These are phyloP conservation scores for Alternaria sp. DNA, from an alignment of 2,329 filamentous ascomycete genomes.

Conservation along the genomic window DNA sequence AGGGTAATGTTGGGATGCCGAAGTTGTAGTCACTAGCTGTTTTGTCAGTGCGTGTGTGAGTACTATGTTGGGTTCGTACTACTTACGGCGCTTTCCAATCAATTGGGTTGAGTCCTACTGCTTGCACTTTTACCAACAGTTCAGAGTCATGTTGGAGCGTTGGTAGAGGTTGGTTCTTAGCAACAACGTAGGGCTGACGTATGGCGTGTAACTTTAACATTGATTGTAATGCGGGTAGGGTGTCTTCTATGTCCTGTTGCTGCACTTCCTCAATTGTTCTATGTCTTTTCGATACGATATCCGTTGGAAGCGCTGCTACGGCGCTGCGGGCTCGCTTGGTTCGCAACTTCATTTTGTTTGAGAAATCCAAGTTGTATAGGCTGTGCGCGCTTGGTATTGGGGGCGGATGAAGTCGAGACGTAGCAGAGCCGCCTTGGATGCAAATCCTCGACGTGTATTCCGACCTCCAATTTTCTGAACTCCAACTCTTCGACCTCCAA, in stretches of 20 bases:
- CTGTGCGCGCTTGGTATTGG: neutral
- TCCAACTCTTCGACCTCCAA: neutral
- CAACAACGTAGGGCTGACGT: conserved; percentile 61
- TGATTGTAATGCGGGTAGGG: conserved; percentile 51
- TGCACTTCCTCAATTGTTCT: conserved; percentile 22
- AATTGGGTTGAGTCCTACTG: conserved; percentile 77
- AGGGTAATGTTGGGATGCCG: conserved; percentile 72
- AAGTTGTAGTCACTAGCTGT: conserved; percentile 71
- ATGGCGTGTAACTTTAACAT: conserved; percentile 62
- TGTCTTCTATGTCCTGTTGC: conserved; percentile 4
- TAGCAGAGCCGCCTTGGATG: neutral
- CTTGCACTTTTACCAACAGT: conserved; percentile 68
- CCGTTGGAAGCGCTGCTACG: neutral
- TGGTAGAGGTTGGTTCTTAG: conserved; percentile 59
- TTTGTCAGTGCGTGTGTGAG: neutral
- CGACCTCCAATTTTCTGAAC: neutral
- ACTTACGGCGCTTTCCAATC: conserved; percentile 77
- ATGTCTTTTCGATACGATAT: neutral
- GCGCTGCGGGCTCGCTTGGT: neutral
- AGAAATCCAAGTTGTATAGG: neutral
- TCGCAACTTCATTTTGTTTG: neutral
- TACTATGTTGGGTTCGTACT: conserved; percentile 51
- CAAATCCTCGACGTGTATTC: neutral
- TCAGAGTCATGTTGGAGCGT: conserved; percentile 59
- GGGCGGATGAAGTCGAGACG: neutral